Conservation (phyloP, 164 flowering plant genomes). For the Saururus chinensis region DNA sequence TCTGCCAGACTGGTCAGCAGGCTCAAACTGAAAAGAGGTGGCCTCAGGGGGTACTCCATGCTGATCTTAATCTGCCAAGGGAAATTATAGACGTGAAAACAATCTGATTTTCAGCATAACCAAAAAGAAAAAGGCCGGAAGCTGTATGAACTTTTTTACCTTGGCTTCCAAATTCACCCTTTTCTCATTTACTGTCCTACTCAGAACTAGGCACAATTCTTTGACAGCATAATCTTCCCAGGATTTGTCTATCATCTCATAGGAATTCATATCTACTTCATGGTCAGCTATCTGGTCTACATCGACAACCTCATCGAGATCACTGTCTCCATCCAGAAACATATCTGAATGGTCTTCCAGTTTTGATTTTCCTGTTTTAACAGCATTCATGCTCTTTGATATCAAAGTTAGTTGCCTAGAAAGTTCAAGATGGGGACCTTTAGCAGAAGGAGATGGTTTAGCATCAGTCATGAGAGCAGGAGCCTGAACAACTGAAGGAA, state of each 20-base stretch:
- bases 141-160: conserved; percentile 26
- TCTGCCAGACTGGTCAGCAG: conserved; percentile 22
- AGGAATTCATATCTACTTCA: conserved; percentile 11
- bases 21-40: conserved; percentile 57
- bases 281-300: conserved; percentile 27
- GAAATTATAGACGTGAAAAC: conserved; percentile 6
- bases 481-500: conserved; percentile 49
- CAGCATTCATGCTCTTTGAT: conserved; percentile 45
- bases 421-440: conserved; percentile 37
- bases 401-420: conserved; percentile 48
- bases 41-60: conserved; percentile 91
- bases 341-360: conserved; percentile 48
- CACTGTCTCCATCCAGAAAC: conserved; percentile 62
- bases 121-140: conserved; percentile 4
- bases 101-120: too few relatives aligned
- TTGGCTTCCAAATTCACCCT: conserved; percentile 56
- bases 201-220: conserved; percentile 55
- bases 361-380: conserved; percentile 41
- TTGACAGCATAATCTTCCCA: conserved; percentile 54
- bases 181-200: conserved; percentile 25
- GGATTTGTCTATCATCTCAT: conserved; percentile 21
- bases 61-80: conserved; percentile 65
- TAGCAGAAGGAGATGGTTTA: conserved; percentile 19
- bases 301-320: conserved; percentile 42
- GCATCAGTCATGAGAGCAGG: conserved; percentile 20